Evolutionary conservation across 306 rosid species (phyloP).

Genomic region (Calophaca sinica): DNA sequence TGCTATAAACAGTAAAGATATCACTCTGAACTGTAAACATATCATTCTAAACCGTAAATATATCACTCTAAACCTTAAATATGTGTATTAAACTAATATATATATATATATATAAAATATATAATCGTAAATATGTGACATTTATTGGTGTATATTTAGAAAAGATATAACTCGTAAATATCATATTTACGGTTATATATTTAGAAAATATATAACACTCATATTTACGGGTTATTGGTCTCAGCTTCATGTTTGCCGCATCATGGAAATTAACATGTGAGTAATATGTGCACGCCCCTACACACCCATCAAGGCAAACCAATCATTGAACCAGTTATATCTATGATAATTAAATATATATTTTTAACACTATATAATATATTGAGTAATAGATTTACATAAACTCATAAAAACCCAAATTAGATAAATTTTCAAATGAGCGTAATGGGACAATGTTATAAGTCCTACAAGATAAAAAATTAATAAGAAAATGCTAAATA

Average conservation of each 20-base stretch:
- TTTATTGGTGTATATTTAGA: no score
- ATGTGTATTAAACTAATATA: no score
- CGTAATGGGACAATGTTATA: not conserved
- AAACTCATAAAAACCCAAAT: not conserved
- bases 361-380: not conserved
- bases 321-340: not conserved
- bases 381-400: conserved; percentile 3
- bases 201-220: no score
- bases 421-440: not conserved
- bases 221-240: no score
- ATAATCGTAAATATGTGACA: no score
- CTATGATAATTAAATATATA: not conserved
- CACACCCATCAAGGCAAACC: not conserved
- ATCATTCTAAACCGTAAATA: no score
- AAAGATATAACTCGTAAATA: no score
- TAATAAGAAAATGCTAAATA: not conserved
- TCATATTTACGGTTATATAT: no score
- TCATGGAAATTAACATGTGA: conserved; percentile 84
- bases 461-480: not conserved
- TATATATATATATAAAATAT: no score
- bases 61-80: no score
- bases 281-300: conserved; percentile 33
- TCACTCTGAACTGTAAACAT: no score
- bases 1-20: no score
- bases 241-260: conserved; percentile 76